Evolutionary conservation across 805 yeast genomes (phyloP).

Genomic region (Yarrowia divulgata): DNA sequence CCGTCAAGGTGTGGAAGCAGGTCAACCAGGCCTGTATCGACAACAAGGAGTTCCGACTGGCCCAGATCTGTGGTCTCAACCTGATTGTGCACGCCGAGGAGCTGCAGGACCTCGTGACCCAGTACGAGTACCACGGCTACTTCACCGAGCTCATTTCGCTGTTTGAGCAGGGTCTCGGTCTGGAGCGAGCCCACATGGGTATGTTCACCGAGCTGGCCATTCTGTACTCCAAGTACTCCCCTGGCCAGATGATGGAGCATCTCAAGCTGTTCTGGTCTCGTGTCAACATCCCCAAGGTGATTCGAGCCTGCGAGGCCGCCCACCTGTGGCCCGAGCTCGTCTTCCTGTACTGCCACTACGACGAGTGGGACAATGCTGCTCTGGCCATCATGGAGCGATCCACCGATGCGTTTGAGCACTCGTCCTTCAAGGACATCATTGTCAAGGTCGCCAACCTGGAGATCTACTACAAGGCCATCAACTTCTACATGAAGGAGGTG

Average conservation of each 20-base stretch:
- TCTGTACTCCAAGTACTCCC: constrained; percentile 87
- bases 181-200: constrained; percentile 99
- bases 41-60: constrained; percentile 92
- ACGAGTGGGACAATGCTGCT: constrained; percentile 99
- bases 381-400: constrained; percentile 95
- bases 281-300: constrained; percentile 95
- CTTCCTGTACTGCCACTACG: constrained; percentile 96
- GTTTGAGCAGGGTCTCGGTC: constrained; percentile 93
- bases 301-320: constrained; percentile 89
- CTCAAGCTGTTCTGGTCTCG: constrained; percentile 98
- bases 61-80: constrained; percentile 98
- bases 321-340: constrained; percentile 97
- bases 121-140: constrained; percentile 89
- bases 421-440: constrained; percentile 90
- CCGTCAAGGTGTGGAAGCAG: constrained; percentile 93
- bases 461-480: constrained; percentile 95
- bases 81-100: constrained; percentile 98
- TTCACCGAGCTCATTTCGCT: constrained; percentile 89
- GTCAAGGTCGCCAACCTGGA: constrained; percentile 96
- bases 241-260: constrained; percentile 93
- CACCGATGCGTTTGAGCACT: constrained; percentile 90
- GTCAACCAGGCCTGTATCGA: constrained; percentile 96
- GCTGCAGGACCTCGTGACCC: constrained; percentile 82
- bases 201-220: constrained; percentile 97
- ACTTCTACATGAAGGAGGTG: constrained; percentile 90